A percentile compares a stretch with the other conserved stretches of the same genome.
These are phyloP conservation scores for Tetrapisispora iriomotensis DNA, from an alignment of 805 yeast species.

Conservation along the genomic window DNA sequence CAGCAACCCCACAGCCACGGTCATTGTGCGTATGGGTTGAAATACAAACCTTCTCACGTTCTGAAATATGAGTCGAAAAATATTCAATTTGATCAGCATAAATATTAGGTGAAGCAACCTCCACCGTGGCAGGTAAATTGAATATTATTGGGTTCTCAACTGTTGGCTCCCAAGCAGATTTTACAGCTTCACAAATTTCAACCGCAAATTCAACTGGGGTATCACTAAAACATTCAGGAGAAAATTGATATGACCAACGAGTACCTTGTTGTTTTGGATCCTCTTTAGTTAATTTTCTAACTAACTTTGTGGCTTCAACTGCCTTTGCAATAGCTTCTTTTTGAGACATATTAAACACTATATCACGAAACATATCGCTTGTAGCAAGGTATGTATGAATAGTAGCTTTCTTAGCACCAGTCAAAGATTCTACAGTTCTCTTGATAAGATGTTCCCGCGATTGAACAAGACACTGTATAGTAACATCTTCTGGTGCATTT, in stretches of 20 bases:
- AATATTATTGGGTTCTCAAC: slow-evolving; percentile 59
- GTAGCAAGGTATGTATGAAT: slow-evolving; percentile 71
- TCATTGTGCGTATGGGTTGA: slow-evolving; percentile 80
- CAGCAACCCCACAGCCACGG: slow-evolving; percentile 85
- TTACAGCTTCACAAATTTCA: slow-evolving; percentile 64
- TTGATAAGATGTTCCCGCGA: slow-evolving; percentile 65
- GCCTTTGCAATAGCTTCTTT: slow-evolving; percentile 53
- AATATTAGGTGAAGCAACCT: slow-evolving; percentile 69
- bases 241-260: slow-evolving; percentile 65
- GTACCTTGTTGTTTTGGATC: slow-evolving; percentile 45
- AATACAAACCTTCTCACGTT: slow-evolving; percentile 62
- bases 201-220: slow-evolving; percentile 55
- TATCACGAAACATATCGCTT: slow-evolving; percentile 61
- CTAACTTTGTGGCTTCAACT: slow-evolving; percentile 50
- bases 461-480: slow-evolving; percentile 66
- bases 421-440: slow-evolving; percentile 61
- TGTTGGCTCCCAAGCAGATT: slow-evolving; percentile 63
- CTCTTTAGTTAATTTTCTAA: slow-evolving; percentile 60
- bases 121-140: slow-evolving; percentile 80
- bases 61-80: slow-evolving; percentile 48
- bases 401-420: slow-evolving; percentile 68
- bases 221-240: slow-evolving; percentile 74
- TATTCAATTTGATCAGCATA: slow-evolving; percentile 81
- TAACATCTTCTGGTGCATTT: slow-evolving; percentile 65
- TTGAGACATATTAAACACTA: slow-evolving; percentile 53